A percentile compares a stretch with the other conserved stretches of the same genome.
Conservation (phyloP, 2,329 filamentous ascomycete species). For the Pestalotiopsis sp. region DNA sequence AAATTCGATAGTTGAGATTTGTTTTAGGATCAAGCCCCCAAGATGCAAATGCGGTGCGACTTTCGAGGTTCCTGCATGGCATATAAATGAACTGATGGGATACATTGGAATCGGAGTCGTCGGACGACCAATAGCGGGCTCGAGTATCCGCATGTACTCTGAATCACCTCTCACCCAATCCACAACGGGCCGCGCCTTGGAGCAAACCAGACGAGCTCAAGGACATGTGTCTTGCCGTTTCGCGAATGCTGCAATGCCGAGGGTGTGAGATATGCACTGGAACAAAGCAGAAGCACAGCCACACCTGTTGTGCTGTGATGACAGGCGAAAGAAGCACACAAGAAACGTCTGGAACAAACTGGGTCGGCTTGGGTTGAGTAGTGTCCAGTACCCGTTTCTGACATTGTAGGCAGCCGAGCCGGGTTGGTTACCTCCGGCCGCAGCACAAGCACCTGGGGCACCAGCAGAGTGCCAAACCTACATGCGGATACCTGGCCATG, state of each 20-base stretch:
- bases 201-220: not conserved
- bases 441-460: not conserved
- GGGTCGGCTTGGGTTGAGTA: not conserved
- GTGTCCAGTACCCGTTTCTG: not conserved
- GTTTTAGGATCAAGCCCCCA: not conserved
- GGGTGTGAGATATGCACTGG: not conserved
- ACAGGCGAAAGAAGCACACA: not conserved
- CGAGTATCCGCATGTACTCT: not conserved
- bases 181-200: not conserved
- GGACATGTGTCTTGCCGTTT: not conserved
- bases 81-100: not conserved
- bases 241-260: not conserved
- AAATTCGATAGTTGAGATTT: not conserved
- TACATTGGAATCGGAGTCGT: not conserved
- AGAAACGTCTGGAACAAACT: not conserved
- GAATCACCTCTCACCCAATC: not conserved
- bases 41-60: not conserved
- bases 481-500: not conserved
- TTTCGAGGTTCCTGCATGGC: constrained; percentile 6
- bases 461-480: too few relatives aligned
- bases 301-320: not conserved
- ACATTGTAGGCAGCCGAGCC: not conserved
- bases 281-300: not conserved
- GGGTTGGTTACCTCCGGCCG: constrained; percentile 9
- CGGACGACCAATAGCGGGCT: not conserved